Base-by-base conservation (phyloP, 768 basidiomycete genomes). In the Paxillus rubicundulus region DNA sequence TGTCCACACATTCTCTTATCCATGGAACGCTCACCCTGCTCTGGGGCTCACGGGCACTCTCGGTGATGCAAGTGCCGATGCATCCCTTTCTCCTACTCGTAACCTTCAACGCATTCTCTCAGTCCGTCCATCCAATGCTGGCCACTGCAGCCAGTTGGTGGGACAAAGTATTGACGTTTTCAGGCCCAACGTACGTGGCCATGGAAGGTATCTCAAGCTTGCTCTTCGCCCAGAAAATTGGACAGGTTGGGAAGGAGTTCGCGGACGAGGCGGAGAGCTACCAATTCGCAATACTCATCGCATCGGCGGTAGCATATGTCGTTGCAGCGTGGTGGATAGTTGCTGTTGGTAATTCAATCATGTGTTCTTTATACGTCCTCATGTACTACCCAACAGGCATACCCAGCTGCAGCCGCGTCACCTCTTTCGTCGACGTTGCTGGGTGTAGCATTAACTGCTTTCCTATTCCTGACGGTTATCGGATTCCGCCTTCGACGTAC, bases 381-480 rank as follows among this genome's bases (percentile, higher is more conserved):
- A 59, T 38, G 27, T 45, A 50, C 47, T 21, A 42, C 50, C 17
- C 4, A 48, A 24, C 56, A 92, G 86, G 82, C 88, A 3, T 95
- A 93, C 69, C 86, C 92, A 21, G 79, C 86, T 3, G 88, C 88
- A 6, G 87, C 92, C 5, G 80, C 85, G 9, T 89, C 91, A 1
- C 89, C 94, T 9, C 75, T 96, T 30, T 89, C 92, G 9, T 90
- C 94, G 1, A 95, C 94, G 2, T 74, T 98, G 9, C 76, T 98
- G 16, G 95, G 95, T 3, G 87, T 86, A 2, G 90, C 92, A 2
- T 73, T 96, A 52, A 92, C 94, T 1, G 84, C 92, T 9, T 87
- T 96, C 64, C 69, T 96, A 28, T 98, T 97, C 72, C 77, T 97
- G 38, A 93, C 93, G 1, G 77, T 89, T 59, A 96, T 98, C 57